These are phyloP conservation scores for Auricularia cornea DNA, from an alignment of 768 basidiomycete species.

Conservation along the genomic window DNA sequence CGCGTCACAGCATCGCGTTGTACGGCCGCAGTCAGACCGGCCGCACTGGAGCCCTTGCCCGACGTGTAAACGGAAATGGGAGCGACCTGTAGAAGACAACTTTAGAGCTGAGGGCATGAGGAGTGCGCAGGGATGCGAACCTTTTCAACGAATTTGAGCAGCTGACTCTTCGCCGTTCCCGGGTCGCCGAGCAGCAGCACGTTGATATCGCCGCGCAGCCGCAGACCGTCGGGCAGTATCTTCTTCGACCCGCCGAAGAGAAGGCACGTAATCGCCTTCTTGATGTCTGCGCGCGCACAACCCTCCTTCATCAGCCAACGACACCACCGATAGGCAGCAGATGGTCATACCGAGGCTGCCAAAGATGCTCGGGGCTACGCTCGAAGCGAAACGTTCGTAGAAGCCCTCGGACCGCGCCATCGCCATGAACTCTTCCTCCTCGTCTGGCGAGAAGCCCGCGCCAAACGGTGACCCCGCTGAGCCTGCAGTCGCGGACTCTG, in stretches of 20 bases:
- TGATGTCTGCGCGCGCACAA: slow-evolving; percentile 71
- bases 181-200: slow-evolving; percentile 94
- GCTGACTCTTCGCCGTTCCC: slow-evolving; percentile 95
- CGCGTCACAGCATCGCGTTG: slow-evolving; percentile 92
- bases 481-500: slow-evolving; percentile 68
- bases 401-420: slow-evolving; percentile 84
- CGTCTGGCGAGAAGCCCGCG: slow-evolving; percentile 83
- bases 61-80: slow-evolving; percentile 98
- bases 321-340: neutral
- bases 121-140: slow-evolving; percentile 23
- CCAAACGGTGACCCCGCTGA: slow-evolving; percentile 73
- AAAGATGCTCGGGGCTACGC: slow-evolving; percentile 95
- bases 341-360: slow-evolving; percentile 71
- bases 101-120: slow-evolving; percentile 1
- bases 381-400: slow-evolving; percentile 88
- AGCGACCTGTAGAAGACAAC: slow-evolving; percentile 53
- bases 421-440: slow-evolving; percentile 93
- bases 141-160: slow-evolving; percentile 98
- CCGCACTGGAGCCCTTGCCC: slow-evolving; percentile 96
- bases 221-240: slow-evolving; percentile 93
- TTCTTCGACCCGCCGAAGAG: slow-evolving; percentile 97
- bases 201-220: slow-evolving; percentile 95
- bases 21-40: slow-evolving; percentile 95
- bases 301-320: slow-evolving; percentile 8
- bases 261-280: slow-evolving; percentile 95